These are phyloP conservation scores for Aspergillus clavatus DNA, from an alignment of 2,329 filamentous ascomycete species.

Conservation along the genomic window DNA sequence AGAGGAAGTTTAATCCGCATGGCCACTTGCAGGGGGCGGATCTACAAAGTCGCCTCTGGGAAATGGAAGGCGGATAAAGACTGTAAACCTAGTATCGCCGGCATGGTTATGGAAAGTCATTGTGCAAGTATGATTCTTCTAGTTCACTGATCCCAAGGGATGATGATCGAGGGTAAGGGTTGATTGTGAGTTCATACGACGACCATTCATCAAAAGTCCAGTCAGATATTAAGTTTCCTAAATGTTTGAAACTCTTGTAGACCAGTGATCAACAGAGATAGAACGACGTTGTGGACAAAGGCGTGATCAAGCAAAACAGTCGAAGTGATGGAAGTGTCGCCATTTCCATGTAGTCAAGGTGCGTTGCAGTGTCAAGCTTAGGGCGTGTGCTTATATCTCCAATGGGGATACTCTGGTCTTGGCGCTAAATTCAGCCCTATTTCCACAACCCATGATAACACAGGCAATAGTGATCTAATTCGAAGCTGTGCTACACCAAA, in stretches of 20 bases:
- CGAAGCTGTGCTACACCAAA: too few species aligned
- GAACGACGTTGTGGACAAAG: neutral
- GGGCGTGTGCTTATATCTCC: neutral
- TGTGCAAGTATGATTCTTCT: neutral
- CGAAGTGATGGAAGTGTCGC: conserved; percentile 1
- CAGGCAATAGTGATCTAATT: too few species aligned
- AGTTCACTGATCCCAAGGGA: neutral
- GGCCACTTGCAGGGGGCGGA: conserved; percentile 66
- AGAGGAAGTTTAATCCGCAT: neutral
- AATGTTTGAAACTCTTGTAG: neutral
- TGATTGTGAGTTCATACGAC: neutral
- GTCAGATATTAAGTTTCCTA: neutral
- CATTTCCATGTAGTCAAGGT: neutral
- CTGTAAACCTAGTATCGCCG: conserved; percentile 50
- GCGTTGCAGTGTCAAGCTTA: neutral
- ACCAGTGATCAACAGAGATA: neutral
- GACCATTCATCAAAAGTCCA: neutral
- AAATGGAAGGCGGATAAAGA: conserved; percentile 87
- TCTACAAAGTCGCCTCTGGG: conserved; percentile 82
- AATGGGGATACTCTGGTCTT: neutral
- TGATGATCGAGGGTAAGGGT: neutral
- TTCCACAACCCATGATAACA: too few species aligned
- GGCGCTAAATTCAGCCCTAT: neutral
- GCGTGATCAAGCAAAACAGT: neutral
- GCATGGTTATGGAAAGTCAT: conserved; percentile 14